These are phyloP conservation scores for Pseudogymnoascus sp. DNA, from an alignment of 2,329 filamentous ascomycete genomes.

Conservation along the genomic window DNA sequence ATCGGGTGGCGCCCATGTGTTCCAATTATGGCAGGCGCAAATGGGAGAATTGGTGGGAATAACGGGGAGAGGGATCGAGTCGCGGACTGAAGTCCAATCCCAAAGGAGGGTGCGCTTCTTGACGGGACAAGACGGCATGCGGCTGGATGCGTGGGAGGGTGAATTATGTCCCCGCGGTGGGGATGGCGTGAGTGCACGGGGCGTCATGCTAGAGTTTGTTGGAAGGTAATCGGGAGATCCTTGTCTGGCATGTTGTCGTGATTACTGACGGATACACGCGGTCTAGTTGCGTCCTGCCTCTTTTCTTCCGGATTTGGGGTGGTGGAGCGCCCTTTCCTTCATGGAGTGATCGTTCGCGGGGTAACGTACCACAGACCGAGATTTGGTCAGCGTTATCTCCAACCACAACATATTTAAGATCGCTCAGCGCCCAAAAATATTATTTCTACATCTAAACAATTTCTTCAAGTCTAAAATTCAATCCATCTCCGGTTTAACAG, in stretches of 20 bases:
- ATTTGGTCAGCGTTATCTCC: not conserved
- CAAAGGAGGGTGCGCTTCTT: slow-evolving; percentile 38
- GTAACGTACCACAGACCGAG: not conserved
- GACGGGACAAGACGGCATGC: not conserved
- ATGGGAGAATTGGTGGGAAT: slow-evolving; percentile 33
- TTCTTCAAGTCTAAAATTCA: not conserved
- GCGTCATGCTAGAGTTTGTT: slow-evolving; percentile 2
- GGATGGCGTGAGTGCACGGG: slow-evolving; percentile 3
- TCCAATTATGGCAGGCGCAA: slow-evolving; percentile 37
- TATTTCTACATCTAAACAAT: not conserved
- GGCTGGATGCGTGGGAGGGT: not conserved
- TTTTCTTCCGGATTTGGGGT: not conserved
- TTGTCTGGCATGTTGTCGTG: not conserved
- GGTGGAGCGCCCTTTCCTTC: not conserved
- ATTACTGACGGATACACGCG: not conserved
- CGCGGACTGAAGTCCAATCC: slow-evolving; percentile 39
- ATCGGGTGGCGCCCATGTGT: slow-evolving; percentile 37
- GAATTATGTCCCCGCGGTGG: not conserved
- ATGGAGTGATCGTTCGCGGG: not conserved
- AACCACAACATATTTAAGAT: not conserved
- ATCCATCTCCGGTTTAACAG: too few relatives aligned
- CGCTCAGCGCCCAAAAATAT: not conserved
- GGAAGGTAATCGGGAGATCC: not conserved
- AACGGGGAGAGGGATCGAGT: slow-evolving; percentile 33
- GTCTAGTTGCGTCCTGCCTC: not conserved